These are phyloP conservation scores for Aspergillus sp. DNA, from an alignment of 2,329 filamentous ascomycete species.

Conservation along the genomic window DNA sequence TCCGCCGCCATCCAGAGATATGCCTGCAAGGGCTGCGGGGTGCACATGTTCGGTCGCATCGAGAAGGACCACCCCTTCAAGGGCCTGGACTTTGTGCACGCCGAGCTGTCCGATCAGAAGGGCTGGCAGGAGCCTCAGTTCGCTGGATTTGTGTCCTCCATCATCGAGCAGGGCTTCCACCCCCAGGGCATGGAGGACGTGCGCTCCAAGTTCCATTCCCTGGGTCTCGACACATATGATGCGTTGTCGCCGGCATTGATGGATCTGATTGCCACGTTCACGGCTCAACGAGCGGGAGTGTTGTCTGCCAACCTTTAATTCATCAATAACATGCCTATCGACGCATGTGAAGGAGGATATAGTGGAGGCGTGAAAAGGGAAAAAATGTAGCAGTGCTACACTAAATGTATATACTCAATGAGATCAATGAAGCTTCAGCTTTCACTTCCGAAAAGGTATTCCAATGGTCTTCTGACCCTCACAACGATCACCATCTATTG, in stretches of 20 bases:
- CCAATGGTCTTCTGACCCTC: too few species aligned
- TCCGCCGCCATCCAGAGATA: constrained; percentile 62
- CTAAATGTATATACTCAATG: too few species aligned
- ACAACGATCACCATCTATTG: too few species aligned
- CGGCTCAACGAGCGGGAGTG: constrained; percentile 51
- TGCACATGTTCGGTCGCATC: constrained; percentile 66
- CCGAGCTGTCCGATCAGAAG: constrained; percentile 59
- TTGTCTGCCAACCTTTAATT: constrained; percentile 30
- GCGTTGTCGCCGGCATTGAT: constrained; percentile 63
- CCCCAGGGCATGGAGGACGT: constrained; percentile 59
- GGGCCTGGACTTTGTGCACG: constrained; percentile 70
- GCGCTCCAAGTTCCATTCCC: constrained; percentile 53
- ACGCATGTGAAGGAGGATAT: background rate
- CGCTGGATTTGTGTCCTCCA: constrained; percentile 66
- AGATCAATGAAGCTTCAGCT: too few species aligned
- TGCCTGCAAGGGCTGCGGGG: constrained; percentile 63
- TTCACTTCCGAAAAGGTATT: too few species aligned
- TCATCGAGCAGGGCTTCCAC: constrained; percentile 68
- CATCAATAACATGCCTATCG: background rate
- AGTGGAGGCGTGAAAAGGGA: background rate
- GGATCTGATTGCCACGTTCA: constrained; percentile 62
- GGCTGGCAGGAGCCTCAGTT: constrained; percentile 75
- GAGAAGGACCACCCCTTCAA: constrained; percentile 66
- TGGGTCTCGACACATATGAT: constrained; percentile 66
- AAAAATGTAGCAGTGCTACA: background rate